These are phyloP conservation scores for Piper betle DNA, from an alignment of 164 flowering plant species.

Conservation along the genomic window DNA sequence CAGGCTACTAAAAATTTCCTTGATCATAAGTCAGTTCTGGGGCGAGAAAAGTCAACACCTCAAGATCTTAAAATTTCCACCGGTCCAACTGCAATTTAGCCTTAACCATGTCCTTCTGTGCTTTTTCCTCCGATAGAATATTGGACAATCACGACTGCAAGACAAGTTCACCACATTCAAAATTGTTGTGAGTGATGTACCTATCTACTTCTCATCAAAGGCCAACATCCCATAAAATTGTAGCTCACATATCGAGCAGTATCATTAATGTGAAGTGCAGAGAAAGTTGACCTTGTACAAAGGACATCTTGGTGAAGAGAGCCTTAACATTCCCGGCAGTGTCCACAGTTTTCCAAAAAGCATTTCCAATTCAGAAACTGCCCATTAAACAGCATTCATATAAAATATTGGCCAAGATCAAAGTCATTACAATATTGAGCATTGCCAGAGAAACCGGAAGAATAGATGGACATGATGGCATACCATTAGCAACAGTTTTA, in stretches of 20 bases:
- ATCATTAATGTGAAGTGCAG: too few species aligned
- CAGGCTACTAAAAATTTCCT: not conserved
- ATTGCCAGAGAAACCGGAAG: not conserved
- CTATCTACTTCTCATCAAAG: not conserved
- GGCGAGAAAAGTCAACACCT: not conserved
- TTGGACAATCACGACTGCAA: conserved; percentile 95
- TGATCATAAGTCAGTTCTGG: not conserved
- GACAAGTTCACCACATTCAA: not conserved
- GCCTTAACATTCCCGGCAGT: conserved; percentile 98
- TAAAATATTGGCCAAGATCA: too few species aligned
- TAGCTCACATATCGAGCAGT: too few species aligned
- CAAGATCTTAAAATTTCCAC: conserved; percentile 49
- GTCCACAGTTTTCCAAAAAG: conserved; percentile 97
- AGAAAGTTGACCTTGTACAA: conserved; percentile 64
- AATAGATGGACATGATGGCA: not conserved
- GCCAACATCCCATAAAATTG: too few species aligned
- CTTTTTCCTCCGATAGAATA: conserved; percentile 95
- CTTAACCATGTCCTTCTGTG: conserved; percentile 95
- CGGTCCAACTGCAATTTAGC: conserved; percentile 76
- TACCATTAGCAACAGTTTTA: conserved; percentile 84
- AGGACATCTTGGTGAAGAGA: conserved; percentile 99
- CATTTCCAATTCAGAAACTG: conserved; percentile 75
- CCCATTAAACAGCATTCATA: not conserved
- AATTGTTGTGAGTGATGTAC: not conserved
- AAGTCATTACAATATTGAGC: too few species aligned